Evolutionary conservation across 2,329 filamentous ascomycete genomes (phyloP), one percentile per base, ranked within the genome.

Genomic region (Rutstroemia sp.): DNA sequence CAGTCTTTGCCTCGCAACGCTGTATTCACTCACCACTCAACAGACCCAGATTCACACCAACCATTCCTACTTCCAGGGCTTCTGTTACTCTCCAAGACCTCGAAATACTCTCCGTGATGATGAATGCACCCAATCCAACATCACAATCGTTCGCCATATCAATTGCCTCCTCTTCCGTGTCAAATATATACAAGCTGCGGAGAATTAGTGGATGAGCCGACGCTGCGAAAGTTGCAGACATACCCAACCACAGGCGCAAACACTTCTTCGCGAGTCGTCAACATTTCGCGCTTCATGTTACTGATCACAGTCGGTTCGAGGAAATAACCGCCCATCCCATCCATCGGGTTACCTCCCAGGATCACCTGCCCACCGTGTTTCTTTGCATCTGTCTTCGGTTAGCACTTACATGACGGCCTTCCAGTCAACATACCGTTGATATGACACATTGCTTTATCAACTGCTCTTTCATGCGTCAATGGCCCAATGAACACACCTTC

Each of bases 121-220:
- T 95, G 75, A 96, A 96, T 0, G 89, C 92, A 0, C 92, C 92
- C 45, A 96, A 78, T 1, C 92, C 92, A 39, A 96, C 91, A 53
- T 91, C 84, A 1, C 88, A 79, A 47, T 75, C 72, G 72, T 96
- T 96, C 4, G 92, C 91, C 62, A 92, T 73, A 57, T 80, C 76
- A 25, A 96, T 83, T 4, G 95, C 92, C 66, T 96, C 91, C 51
- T 87, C 83, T 10, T 96, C 92, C 0, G 85, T 89, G 49, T 88
- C 81, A 69, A 96, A 96, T 21, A 9, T 45, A 12, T 45, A 45
- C 42, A 21, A 19, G 10, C 42, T 21, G 19, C 19, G n/a, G n/a
- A 6, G 19, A 9, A 45, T 45, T 17, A 19, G 42, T 19, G n/a
- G n/a, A 21, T 6, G 16, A 16, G 4, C 14, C 2, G 9, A 14